Evolutionary conservation across 2,329 filamentous ascomycete genomes (phyloP).

Genomic region (Pyricularia grisea): DNA sequence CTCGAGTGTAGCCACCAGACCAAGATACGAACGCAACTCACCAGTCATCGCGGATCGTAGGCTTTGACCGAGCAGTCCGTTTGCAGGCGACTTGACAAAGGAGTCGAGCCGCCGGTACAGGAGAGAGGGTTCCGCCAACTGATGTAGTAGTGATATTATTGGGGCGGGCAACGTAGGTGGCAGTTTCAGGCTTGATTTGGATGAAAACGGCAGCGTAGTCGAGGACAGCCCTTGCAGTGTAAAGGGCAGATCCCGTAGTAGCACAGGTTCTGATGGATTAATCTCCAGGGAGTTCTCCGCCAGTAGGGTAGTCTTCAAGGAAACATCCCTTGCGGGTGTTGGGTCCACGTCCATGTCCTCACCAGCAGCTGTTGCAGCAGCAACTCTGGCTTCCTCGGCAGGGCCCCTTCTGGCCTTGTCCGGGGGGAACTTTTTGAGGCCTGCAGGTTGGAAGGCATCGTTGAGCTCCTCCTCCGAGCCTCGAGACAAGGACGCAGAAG

Average conservation of each 20-base stretch:
- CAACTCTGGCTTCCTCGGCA: constrained; percentile 17
- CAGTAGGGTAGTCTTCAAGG: constrained; percentile 46
- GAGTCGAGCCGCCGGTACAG: constrained; percentile 72
- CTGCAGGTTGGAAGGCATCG: constrained; percentile 46
- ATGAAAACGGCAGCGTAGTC: constrained; percentile 68
- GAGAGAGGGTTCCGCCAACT: constrained; percentile 86
- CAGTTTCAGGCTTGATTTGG: constrained; percentile 60
- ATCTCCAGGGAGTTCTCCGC: constrained; percentile 47
- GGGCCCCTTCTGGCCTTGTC: constrained; percentile 27
- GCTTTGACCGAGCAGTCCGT: constrained; percentile 85
- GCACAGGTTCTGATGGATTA: constrained; percentile 53
- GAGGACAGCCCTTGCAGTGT: constrained; percentile 90
- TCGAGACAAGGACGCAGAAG: not conserved
- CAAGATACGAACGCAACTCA: constrained; percentile 83
- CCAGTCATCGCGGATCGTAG: constrained; percentile 75
- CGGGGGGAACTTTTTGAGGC: constrained; percentile 33
- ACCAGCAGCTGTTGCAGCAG: constrained; percentile 4
- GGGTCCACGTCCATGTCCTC: constrained; percentile 18
- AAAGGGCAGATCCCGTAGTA: constrained; percentile 78
- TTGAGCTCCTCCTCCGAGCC: constrained; percentile 35
- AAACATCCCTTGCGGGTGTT: constrained; percentile 35
- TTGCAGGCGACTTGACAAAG: constrained; percentile 74
- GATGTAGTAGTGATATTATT: constrained; percentile 77
- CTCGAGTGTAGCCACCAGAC: constrained; percentile 84
- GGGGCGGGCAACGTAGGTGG: constrained; percentile 75